These are phyloP conservation scores for Cucumis cinereus DNA, from an alignment of 306 rosid species.

Conservation along the genomic window DNA sequence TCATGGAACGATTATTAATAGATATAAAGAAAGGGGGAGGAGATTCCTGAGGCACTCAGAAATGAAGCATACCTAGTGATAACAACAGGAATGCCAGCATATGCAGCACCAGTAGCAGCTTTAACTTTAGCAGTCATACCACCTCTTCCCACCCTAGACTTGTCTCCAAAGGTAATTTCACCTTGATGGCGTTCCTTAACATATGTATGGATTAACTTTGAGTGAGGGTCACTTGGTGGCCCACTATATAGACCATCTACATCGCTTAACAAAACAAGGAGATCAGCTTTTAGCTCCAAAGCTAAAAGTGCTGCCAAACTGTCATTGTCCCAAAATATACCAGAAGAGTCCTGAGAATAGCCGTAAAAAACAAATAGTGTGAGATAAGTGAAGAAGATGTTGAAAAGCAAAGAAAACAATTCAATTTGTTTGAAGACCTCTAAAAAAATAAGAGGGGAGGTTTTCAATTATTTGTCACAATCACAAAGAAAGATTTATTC, in stretches of 20 bases:
- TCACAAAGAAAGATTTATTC: not conserved
- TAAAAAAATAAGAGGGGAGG: not conserved
- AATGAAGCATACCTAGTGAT: slow-evolving; percentile 57
- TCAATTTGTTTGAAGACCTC: not conserved
- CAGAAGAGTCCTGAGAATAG: slow-evolving; percentile 76
- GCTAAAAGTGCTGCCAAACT: slow-evolving; percentile 96
- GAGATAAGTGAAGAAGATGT: not conserved
- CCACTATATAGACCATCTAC: slow-evolving; percentile 94
- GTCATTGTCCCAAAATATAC: slow-evolving; percentile 99
- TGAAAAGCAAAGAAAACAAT: not conserved
- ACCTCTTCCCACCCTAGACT: slow-evolving; percentile 97
- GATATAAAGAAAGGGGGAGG: not conserved
- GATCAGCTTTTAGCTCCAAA: slow-evolving; percentile 92
- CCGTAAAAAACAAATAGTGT: not conserved
- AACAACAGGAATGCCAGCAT: slow-evolving; percentile 92
- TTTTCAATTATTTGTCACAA: not conserved
- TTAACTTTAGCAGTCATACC: slow-evolving; percentile 99
- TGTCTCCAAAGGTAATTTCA: slow-evolving; percentile 95
- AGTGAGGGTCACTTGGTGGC: slow-evolving; percentile 90
- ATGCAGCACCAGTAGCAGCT: slow-evolving; percentile 84
- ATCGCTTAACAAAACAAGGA: slow-evolving; percentile 89
- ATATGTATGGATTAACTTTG: slow-evolving; percentile 86
- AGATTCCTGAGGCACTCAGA: not conserved
- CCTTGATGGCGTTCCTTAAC: slow-evolving; percentile 75
- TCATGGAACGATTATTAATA: not conserved